Evolutionary conservation across 768 basidiomycete species (phyloP).

Genomic region (Collybia nuda): DNA sequence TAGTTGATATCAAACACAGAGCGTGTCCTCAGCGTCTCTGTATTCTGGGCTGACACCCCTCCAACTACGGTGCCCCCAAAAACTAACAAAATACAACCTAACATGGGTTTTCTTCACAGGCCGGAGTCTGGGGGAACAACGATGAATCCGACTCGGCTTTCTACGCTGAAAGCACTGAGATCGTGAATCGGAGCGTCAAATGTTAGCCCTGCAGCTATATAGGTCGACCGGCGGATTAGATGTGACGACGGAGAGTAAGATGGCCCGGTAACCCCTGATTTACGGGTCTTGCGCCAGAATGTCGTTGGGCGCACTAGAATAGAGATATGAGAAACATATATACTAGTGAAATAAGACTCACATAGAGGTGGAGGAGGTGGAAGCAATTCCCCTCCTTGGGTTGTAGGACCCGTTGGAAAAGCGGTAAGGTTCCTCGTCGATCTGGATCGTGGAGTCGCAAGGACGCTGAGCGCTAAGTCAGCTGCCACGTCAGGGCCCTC

Average conservation of each 20-base stretch:
- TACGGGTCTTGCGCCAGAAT: slow-evolving; percentile 74
- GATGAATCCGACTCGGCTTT: slow-evolving; percentile 50
- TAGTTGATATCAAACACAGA: slow-evolving; percentile 11
- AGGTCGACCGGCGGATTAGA: slow-evolving; percentile 75
- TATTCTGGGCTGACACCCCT: slow-evolving; percentile 6
- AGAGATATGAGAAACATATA: not conserved
- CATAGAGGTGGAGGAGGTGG: slow-evolving; percentile 66
- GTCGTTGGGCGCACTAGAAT: slow-evolving; percentile 73
- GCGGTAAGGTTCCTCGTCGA: slow-evolving; percentile 29
- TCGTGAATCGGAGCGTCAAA: slow-evolving; percentile 64
- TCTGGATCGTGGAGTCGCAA: slow-evolving; percentile 7
- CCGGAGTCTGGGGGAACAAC: slow-evolving; percentile 39
- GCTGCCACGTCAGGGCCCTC: slow-evolving; percentile 8
- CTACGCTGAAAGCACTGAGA: slow-evolving; percentile 61
- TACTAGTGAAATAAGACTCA: slow-evolving; percentile 32
- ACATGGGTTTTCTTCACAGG: slow-evolving; percentile 3
- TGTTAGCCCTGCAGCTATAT: slow-evolving; percentile 72
- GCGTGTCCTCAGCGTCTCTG: slow-evolving; percentile 4
- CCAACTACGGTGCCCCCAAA: slow-evolving; percentile 2
- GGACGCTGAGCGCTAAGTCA: slow-evolving; percentile 12
- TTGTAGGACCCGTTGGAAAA: slow-evolving; percentile 24
- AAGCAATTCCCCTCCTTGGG: slow-evolving; percentile 45
- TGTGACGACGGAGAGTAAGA: slow-evolving; percentile 74
- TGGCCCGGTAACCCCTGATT: slow-evolving; percentile 69
- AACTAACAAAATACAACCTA: slow-evolving; percentile 5